Base-by-base conservation (phyloP, 768 basidiomycete species). In the Pholiota conissans region DNA sequence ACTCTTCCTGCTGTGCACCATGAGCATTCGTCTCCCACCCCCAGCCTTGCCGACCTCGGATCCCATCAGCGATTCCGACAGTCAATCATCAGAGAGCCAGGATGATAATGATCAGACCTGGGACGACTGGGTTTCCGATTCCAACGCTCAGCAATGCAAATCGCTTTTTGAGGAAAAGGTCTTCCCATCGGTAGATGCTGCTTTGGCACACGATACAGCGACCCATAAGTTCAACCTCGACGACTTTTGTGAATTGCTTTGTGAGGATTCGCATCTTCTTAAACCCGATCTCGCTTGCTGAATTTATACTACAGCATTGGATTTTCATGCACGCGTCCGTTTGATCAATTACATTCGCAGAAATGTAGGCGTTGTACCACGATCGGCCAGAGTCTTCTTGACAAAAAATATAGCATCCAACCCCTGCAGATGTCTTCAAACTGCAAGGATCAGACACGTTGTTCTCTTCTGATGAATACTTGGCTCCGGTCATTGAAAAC, bases 301-400 rank as follows among this genome's bases (percentile, higher is more conserved):
- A 45, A 27, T 26, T 39, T 5, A 40, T 47, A 52, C 30, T 45
- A 30, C 27, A 93, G 91, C 76, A 0, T 75, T 95, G 35, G 94
- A 96, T 69, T 84, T 88, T 61, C 87, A 93, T 71, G 82, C 84
- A 55, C 81, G 90, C 18, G 87, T 93, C 63, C 84, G 91, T 48
- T 73, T 97, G 50, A 85, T 97, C 73, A 97, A 97, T 70, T 91
- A 82, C 72, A 93, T 96, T 66, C 77, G 95, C 56, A 89, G 84
- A 72, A 82, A 84, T 71, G 93, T 91, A 58, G 27, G 47, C 51
- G 20, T 49, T 34, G 52, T 29, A 28, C 53, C 35, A 47, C 57
- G 18, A 16, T 55, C 51, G 16, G 49, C 28, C 34, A 18, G 10
- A 28, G 29, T 26, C 53, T 32, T 29, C 40, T 59, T 45, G 60